Percentiles rank a stretch among this genome's conserved stretches.
Evolutionary conservation across 495 filamentous ascomycete species (phyloP).

Genomic region (Daldinia decipiens): DNA sequence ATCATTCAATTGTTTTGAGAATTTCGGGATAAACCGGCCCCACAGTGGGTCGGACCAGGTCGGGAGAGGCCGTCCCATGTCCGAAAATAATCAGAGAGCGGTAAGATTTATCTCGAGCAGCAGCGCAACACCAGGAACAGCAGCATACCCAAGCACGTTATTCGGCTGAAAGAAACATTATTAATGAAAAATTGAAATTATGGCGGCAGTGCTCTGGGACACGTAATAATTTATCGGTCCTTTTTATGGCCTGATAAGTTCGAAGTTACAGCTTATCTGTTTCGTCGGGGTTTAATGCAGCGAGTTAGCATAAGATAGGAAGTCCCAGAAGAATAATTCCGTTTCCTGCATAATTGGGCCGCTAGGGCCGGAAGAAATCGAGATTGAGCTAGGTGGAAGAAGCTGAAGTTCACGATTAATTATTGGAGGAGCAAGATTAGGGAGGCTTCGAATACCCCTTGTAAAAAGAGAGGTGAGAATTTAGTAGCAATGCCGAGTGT

Average conservation of each 20-base stretch:
- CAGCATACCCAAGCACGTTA: constrained; percentile 18
- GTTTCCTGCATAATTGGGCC: constrained; percentile 37
- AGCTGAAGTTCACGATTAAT: constrained; percentile 11
- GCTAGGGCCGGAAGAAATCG: constrained; percentile 29
- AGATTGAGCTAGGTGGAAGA: constrained; percentile 22
- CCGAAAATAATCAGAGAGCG: constrained; percentile 21
- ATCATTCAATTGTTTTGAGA: constrained; percentile 8
- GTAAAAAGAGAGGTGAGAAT: constrained; percentile 11
- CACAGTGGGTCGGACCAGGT: constrained; percentile 15
- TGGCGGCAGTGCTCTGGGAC: constrained; percentile 15
- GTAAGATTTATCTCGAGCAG: constrained; percentile 6
- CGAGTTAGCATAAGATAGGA: constrained; percentile 35
- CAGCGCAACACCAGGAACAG: constrained; percentile 1
- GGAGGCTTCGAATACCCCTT: constrained; percentile 13
- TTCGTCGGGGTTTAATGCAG: constrained; percentile 27
- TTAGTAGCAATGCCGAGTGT: constrained; percentile 11
- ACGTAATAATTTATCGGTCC: constrained; percentile 33
- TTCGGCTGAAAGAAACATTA: background rate
- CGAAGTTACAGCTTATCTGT: constrained; percentile 25
- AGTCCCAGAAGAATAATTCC: constrained; percentile 24
- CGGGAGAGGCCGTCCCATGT: constrained; percentile 26
- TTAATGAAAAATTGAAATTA: background rate
- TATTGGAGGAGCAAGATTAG: constrained; percentile 11
- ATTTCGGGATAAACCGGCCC: constrained; percentile 41
- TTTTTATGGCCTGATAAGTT: constrained; percentile 26